Base-by-base conservation (phyloP, 2,329 filamentous ascomycete genomes). In the Aplosporella prunicola region DNA sequence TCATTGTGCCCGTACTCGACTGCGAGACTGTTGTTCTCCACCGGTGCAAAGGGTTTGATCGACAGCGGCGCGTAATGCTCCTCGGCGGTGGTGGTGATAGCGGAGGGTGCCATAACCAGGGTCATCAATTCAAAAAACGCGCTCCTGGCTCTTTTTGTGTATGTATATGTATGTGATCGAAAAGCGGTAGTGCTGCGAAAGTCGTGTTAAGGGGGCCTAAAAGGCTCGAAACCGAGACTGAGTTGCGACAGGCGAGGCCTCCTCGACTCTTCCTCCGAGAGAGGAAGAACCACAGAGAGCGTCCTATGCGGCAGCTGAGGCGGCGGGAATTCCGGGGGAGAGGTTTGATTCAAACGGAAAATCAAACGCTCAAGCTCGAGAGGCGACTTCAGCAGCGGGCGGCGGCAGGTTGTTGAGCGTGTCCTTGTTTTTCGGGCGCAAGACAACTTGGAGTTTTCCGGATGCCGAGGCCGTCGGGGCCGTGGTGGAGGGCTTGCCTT, bases 281-380 rank as follows among this genome's bases (percentile, higher is more conserved):
- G 89, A 94, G 88, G 89, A 96, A 96, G 89, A 93, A 88, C 82
- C 83, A 80, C 76, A 77, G 78, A 80, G 80, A 77, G 77, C 80
- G 82, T 93, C 84, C 86, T 96, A 98, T 98, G 89, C 91, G 91
- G 91, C 91, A 96, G 89, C 85, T 93, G 82, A 76, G 71, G 67
- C 64, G 68, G 67, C 67, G 74, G 66, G 63, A 74, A 67, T 61
- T 68, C 73, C 63, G 71, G 73, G 50, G 59, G 61, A 49, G 50
- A 51, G 55, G 57, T 58, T 55, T 57, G 53, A 49, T 60, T 57
- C 50, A 55, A 52, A 45, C 51, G 53, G 47, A 68, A 62, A 50
- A 69, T 52, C 52, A 61, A 48, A 52, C 56, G 54, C 48, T 64
- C 57, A 44, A 62, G 51, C 22, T 62, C 53, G 39, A 51, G 45